Percentiles rank a stretch among this genome's conserved stretches.
Evolutionary conservation across 1,139 yeast genomes (phyloP).

Genomic region (Saccharomyces hybrid): DNA sequence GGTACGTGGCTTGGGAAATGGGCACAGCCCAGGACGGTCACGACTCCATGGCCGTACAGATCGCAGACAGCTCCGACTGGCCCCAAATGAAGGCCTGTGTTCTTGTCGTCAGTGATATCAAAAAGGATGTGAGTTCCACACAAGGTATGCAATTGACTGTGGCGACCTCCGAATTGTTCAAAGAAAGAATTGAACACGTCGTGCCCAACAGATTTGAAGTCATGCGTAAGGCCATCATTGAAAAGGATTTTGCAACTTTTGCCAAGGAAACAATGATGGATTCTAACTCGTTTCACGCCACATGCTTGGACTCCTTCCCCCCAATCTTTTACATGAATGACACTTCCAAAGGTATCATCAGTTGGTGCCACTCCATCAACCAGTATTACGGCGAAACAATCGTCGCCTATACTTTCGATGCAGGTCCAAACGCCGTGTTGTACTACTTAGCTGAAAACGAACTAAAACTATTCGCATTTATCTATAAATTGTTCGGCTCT

Average conservation of each 20-base stretch:
- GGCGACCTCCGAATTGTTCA: conserved; percentile 75
- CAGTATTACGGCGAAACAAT: conserved; percentile 53
- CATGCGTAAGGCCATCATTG: conserved; percentile 69
- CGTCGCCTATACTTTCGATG: conserved; percentile 96
- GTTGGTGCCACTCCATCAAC: conserved; percentile 72
- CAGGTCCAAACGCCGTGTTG: conserved; percentile 97
- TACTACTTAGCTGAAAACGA: conserved; percentile 77
- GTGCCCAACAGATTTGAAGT: conserved; percentile 78
- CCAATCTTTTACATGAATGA: conserved; percentile 95
- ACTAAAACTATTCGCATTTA: conserved; percentile 50
- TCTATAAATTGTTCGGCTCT: conserved; percentile 45
- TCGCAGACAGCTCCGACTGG: conserved; percentile 84
- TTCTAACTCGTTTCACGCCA: conserved; percentile 95
- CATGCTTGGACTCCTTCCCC: conserved; percentile 88
- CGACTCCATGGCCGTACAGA: conserved; percentile 88
- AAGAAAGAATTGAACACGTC: conserved; percentile 64
- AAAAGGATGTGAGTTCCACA: conserved; percentile 91
- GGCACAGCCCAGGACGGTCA: conserved; percentile 64
- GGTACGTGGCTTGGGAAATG: conserved; percentile 99
- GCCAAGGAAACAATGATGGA: conserved; percentile 92
- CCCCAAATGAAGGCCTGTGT: conserved; percentile 87
- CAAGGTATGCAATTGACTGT: conserved; percentile 96
- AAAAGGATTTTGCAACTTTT: conserved; percentile 66
- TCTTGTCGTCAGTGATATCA: conserved; percentile 84
- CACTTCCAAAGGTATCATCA: conserved; percentile 82